Percentiles rank a stretch among this genome's conserved stretches.
Evolutionary conservation across 2,329 filamentous ascomycete species (phyloP).

Genomic region (Talaromyces sp.): DNA sequence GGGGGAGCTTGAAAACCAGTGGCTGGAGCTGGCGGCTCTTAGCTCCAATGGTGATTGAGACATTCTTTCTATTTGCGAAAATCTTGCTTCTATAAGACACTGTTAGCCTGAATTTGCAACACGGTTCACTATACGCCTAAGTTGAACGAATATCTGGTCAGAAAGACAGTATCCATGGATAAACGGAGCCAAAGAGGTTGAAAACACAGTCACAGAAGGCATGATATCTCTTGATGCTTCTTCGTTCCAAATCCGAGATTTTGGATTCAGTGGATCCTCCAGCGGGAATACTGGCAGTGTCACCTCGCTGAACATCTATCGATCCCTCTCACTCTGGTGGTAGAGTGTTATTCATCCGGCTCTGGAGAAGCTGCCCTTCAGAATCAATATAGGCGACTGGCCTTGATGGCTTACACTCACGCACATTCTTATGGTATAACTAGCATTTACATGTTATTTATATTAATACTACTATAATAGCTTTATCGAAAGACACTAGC

Average conservation of each 20-base stretch:
- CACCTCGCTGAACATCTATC: background rate
- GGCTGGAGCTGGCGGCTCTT: conserved; percentile 20
- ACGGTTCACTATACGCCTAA: background rate
- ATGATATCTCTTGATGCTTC: background rate
- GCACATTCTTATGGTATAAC: background rate
- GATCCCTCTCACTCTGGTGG: background rate
- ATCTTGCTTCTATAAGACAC: background rate
- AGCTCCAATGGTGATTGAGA: background rate
- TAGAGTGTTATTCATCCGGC: background rate
- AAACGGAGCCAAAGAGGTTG: background rate
- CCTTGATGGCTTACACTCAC: background rate
- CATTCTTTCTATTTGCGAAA: background rate
- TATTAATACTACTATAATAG: background rate
- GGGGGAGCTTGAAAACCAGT: conserved; percentile 22
- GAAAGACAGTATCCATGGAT: background rate
- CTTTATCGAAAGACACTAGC: background rate
- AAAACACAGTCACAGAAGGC: background rate
- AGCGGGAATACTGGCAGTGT: too few species aligned
- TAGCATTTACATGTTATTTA: background rate
- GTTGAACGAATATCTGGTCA: background rate
- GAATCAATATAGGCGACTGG: background rate
- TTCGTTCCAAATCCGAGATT: background rate
- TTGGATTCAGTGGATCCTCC: background rate
- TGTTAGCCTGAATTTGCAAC: background rate
- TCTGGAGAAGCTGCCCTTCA: background rate